Evolutionary conservation across 1,139 yeast species (phyloP).

Genomic region (Hemisphaericaspora subhashii): DNA sequence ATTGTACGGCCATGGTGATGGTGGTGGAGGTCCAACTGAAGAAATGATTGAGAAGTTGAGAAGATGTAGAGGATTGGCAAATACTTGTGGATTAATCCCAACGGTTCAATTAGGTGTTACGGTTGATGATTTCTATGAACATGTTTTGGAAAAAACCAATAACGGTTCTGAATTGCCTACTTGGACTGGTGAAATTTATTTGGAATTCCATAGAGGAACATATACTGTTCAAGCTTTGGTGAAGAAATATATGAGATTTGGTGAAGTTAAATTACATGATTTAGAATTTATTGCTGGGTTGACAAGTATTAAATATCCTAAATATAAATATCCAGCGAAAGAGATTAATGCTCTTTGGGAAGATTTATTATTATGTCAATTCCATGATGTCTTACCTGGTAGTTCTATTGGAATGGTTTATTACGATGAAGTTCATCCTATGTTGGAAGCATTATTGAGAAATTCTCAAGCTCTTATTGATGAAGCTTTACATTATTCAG

Average conservation of each 20-base stretch:
- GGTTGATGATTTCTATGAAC: slow-evolving; percentile 76
- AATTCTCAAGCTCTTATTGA: slow-evolving; percentile 53
- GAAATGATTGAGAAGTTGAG: slow-evolving; percentile 92
- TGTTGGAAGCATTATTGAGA: slow-evolving; percentile 58
- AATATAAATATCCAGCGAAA: slow-evolving; percentile 68
- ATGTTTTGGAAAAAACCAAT: slow-evolving; percentile 59
- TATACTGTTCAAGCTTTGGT: slow-evolving; percentile 91
- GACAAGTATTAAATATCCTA: slow-evolving; percentile 54
- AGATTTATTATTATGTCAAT: slow-evolving; percentile 84
- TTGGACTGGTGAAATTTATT: slow-evolving; percentile 92
- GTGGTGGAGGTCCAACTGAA: slow-evolving; percentile 97
- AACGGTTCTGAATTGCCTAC: slow-evolving; percentile 71
- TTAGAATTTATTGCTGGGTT: slow-evolving; percentile 80
- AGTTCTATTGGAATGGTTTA: slow-evolving; percentile 94
- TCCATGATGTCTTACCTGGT: slow-evolving; percentile 96
- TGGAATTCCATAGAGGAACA: slow-evolving; percentile 96
- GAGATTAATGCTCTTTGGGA: slow-evolving; percentile 80
- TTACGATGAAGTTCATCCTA: slow-evolving; percentile 84
- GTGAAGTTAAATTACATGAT: slow-evolving; percentile 82
- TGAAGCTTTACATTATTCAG: slow-evolving; percentile 42
- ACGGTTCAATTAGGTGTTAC: slow-evolving; percentile 74
- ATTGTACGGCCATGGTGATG: slow-evolving; percentile 92
- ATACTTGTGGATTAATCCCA: slow-evolving; percentile 80
- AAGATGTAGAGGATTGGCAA: slow-evolving; percentile 83
- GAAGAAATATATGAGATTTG: slow-evolving; percentile 73